Conservation (phyloP, 2,329 filamentous ascomycete genomes). For the Verticillium klebahnii region DNA sequence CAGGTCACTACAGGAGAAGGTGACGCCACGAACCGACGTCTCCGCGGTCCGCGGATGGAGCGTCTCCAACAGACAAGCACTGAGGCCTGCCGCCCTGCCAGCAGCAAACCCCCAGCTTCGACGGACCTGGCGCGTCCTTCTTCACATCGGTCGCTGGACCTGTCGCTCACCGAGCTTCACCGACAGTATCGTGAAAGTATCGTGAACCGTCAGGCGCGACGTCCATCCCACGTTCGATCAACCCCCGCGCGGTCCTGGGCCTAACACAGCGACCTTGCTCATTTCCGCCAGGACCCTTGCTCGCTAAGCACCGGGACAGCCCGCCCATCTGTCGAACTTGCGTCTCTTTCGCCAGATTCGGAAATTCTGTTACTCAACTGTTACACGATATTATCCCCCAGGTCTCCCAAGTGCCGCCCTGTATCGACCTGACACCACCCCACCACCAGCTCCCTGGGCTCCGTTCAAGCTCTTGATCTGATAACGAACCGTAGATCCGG, state of each 20-base stretch:
- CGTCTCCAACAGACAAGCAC: not conserved
- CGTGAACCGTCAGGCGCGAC: not conserved
- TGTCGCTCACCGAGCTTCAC: not conserved
- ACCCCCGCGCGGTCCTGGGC: not conserved
- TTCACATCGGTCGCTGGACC: not conserved
- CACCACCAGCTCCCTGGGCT: not conserved
- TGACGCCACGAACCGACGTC: not conserved
- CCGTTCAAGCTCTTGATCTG: not conserved
- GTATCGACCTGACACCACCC: not conserved
- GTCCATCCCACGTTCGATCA: not conserved
- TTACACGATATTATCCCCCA: not conserved
- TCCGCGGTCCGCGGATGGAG: not conserved
- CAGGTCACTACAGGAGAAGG: not conserved
- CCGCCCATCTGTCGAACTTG: not conserved
- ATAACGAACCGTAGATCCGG: not conserved
- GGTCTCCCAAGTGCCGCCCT: not conserved
- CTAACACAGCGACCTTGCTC: not conserved
- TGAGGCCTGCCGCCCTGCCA: not conserved
- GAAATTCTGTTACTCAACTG: not conserved
- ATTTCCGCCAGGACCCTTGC: not conserved
- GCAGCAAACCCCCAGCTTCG: not conserved
- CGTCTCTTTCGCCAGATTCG: not conserved
- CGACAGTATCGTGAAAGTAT: not conserved
- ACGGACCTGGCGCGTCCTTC: not conserved
- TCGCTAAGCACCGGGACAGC: not conserved